phyloP scores from a whole-genome alignment of 2,329 filamentous ascomycete genomes.

The Calonectria montana region DNA sequence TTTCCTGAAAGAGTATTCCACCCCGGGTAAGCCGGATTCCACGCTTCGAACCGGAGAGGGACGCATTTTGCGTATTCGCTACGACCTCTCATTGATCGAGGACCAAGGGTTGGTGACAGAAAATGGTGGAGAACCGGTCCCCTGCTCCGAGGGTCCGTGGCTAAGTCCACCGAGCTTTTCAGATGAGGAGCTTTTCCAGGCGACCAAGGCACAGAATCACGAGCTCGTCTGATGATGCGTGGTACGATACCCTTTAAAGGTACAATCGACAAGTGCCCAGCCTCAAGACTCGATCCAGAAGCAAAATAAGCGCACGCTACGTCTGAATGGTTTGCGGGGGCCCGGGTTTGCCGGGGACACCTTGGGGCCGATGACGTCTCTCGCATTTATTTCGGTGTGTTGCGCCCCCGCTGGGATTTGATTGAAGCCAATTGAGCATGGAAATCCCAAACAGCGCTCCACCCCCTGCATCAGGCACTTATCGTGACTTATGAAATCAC shows the following conservation, averaged over 20 bases:
- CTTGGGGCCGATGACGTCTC: neutral
- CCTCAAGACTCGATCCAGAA: neutral
- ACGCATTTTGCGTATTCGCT: neutral
- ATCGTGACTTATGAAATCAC: neutral
- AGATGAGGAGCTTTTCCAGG: neutral
- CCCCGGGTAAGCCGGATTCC: neutral
- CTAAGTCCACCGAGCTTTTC: neutral
- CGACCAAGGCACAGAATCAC: neutral
- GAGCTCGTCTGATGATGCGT: neutral
- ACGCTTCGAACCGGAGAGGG: neutral
- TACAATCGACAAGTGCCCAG: no score
- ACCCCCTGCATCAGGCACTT: neutral
- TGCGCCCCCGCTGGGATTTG: neutral
- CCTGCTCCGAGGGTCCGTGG: neutral
- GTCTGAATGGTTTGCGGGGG: neutral
- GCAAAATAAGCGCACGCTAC: neutral
- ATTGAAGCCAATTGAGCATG: neutral
- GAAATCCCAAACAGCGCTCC: neutral
- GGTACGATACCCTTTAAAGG: neutral
- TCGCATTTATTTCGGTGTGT: neutral
- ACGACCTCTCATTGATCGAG: neutral
- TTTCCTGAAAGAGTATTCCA: neutral
- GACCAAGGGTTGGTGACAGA: neutral
- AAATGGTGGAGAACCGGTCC: neutral
- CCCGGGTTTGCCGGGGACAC: neutral